A percentile compares a stretch with the other conserved stretches of the same genome.
Evolutionary conservation across 768 basidiomycete species (phyloP).

Genomic region (Postia placenta): DNA sequence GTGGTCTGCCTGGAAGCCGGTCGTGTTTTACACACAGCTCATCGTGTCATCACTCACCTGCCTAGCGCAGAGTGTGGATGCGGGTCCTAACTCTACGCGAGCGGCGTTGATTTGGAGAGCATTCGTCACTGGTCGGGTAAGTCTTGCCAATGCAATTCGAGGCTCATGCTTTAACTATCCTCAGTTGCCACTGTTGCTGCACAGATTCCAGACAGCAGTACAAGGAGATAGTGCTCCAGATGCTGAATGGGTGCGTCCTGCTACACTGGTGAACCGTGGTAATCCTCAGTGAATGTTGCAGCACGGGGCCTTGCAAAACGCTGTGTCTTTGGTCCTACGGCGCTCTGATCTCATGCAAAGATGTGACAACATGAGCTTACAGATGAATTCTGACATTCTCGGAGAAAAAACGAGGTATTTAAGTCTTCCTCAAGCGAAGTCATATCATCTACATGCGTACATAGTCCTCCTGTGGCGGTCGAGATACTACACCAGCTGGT

Average conservation of each 20-base stretch:
- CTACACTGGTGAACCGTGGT: too few relatives aligned
- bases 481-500: constrained; percentile 54
- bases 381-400: too few relatives aligned
- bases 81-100: constrained; percentile 9
- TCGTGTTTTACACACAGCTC: constrained; percentile 41
- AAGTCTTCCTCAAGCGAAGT: too few relatives aligned
- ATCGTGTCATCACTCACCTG: constrained; percentile 58
- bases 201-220: constrained; percentile 47
- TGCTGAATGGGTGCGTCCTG: constrained; percentile 51
- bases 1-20: constrained; percentile 20
- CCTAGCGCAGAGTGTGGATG: constrained; percentile 43
- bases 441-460: background rate
- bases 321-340: constrained; percentile 41
- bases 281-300: constrained; percentile 5
- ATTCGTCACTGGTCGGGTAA: constrained; percentile 67
- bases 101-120: constrained; percentile 53
- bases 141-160: constrained; percentile 14
- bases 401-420: too few relatives aligned
- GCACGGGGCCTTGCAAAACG: constrained; percentile 42
- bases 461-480: constrained; percentile 22
- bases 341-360: constrained; percentile 49
- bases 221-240: constrained; percentile 45
- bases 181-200: constrained; percentile 58
- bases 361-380: constrained; percentile 41
- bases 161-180: background rate